Base-by-base conservation (phyloP, 306 rosid genomes). In the Medicago lupulina region DNA sequence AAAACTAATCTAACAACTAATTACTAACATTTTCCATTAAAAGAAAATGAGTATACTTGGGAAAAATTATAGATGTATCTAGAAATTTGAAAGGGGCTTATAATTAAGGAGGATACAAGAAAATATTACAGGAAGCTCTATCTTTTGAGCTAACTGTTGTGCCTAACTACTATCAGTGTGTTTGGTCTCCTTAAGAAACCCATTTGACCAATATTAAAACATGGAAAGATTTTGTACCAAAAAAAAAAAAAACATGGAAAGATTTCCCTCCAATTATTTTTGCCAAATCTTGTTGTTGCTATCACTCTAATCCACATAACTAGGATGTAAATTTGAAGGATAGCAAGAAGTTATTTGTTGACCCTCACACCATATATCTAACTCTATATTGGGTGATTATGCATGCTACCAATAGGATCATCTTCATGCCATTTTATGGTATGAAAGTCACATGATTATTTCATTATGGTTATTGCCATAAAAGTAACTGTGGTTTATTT, bases 391-490 rank as follows among this genome's bases (percentile, higher is more conserved):
- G 67, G 73, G 66, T 72, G 70, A 59, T 50, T 47, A 54, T 70
- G 57, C 61, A 18, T 55, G 36, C 64, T 12, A 21, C 66, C 44
- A 67, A 68, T 64, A 31, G 74, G 64, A 61, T 31, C 17, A 28
- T 36, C 57, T 70, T 39, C 18, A 21, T 36, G 65, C 34, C 15
- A 36, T 73, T 79, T 74, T 44, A 55, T 51, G 66, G 47, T 66
- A 53, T 74, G 31, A 72, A 51, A 62, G 5, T 40, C 11, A 36
- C 38, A 39, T 53, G 74, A 19, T 66, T 44, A 13, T 61, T 73
- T 73, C 73, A 67, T 67, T 81, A 28, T 72, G 76, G 74, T 71
- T 82, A 36, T 63, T 73, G 61, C 25, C 28, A 41, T 69, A 38
- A 51, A 60, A 59, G 61, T 63, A 70, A 40, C 59, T 14, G 66